Base-by-base conservation (phyloP, 1,284 basidiomycete genomes). In the Cerioporus squamosus region DNA sequence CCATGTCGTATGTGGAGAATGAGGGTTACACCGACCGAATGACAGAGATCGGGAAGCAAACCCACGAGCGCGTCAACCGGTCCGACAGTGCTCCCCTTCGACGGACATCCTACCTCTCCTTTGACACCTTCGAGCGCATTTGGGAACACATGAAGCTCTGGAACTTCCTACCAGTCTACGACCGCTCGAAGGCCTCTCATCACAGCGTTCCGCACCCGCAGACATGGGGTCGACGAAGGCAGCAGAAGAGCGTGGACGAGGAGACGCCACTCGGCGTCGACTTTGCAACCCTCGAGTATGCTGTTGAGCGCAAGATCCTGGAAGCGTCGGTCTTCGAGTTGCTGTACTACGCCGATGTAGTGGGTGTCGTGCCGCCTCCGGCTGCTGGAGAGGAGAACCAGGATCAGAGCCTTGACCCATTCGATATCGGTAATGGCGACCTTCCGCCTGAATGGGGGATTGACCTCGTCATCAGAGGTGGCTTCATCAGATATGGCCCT, bases 391-490 rank as follows among this genome's bases (percentile, higher is more conserved):
- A 70, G 55, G 68, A 76, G 38, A 38, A 69, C 3, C 63, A 70
- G 1, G 43, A 68, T 5, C 72, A 77, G 44, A 77, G 75, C 17
- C 63, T 76, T 20, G 80, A 83, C 51, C 73, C 81, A 10, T 80
- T 85, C 66, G 88, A 94, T 65, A 81, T 95, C 49, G 94, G 93
- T 1, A 97, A 97, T 68, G 89, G 93, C 1, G 94, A 93, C 67
- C 71, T 88, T 18, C 81, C 91, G n/a, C 95, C 95, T 12, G 93
- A 97, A 69, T 97, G 94, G 90, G 94, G 94, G 4, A 77, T 97
- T 31, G 93, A 97, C 66, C 64, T 97, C n/a, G 81, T 87, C 18
- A 77, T 97, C 10, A 80, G 85, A 59, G 87, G 87, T 17, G 95
- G 93, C 0, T 74, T 80, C 29, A 66, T 97, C 43, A 85, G 86